These are phyloP conservation scores for Hydrangea macrophylla DNA, from an alignment of 148 eudicot species.

Conservation along the genomic window DNA sequence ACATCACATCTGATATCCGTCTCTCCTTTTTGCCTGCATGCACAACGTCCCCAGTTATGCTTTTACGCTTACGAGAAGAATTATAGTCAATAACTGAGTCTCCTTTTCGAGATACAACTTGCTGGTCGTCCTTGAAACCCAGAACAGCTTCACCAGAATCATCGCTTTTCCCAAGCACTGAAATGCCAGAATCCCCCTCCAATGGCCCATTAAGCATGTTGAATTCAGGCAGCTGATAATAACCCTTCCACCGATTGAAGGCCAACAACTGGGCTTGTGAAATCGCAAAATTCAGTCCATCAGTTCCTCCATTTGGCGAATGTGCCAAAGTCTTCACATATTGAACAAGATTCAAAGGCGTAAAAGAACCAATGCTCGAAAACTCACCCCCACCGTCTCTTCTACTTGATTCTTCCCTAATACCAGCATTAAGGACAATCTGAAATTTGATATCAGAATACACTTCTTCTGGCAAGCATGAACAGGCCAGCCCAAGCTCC, in stretches of 20 bases:
- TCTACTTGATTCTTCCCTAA: conserved; percentile 35
- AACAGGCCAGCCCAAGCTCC: conserved; percentile 66
- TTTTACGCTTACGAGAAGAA: conserved; percentile 38
- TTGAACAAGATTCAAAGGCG: conserved; percentile 42
- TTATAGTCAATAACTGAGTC: conserved; percentile 22
- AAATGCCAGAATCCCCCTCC: conserved; percentile 34
- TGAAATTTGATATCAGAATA: conserved; percentile 39
- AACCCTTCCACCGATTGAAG: conserved; percentile 67
- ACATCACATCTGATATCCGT: conserved; percentile 27
- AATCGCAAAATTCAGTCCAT: conserved; percentile 38
- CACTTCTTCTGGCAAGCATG: conserved; percentile 50
- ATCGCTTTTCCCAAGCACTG: conserved; percentile 9
- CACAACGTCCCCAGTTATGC: conserved; percentile 19
- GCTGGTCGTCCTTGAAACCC: conserved; percentile 5
- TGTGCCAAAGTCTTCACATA: conserved; percentile 42
- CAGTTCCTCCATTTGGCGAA: conserved; percentile 32
- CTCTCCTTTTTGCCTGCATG: conserved; percentile 30
- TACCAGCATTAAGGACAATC: conserved; percentile 53
- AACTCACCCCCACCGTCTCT: conserved; percentile 45
- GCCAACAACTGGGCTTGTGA: conserved; percentile 55
- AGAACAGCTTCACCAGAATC: conserved; percentile 14
- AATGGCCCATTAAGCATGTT: conserved; percentile 27
- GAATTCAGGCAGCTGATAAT: conserved; percentile 39
- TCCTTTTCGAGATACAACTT: conserved; percentile 18
- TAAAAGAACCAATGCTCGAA: conserved; percentile 40